Conservation (phyloP, 2,329 filamentous ascomycete species). For the Microsporum ferrugineum region DNA sequence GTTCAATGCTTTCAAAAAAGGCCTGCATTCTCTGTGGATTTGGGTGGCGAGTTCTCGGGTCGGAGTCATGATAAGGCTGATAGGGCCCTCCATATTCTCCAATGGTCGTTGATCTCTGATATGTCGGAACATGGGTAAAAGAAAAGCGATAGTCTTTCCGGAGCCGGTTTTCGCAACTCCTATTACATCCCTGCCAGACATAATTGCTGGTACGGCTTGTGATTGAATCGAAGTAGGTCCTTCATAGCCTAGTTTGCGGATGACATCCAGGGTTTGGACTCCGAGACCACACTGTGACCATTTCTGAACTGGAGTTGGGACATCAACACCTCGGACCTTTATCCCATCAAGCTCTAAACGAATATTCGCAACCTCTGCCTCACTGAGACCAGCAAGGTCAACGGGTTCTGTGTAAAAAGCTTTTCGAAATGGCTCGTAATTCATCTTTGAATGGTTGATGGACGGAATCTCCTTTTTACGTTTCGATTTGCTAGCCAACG, state of each 20-base stretch:
- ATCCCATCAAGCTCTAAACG: constrained; percentile 87
- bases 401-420: constrained; percentile 88
- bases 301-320: constrained; percentile 87
- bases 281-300: constrained; percentile 93
- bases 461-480: constrained; percentile 95
- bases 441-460: constrained; percentile 75
- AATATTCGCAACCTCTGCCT: constrained; percentile 70
- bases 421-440: constrained; percentile 78
- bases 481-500: constrained; percentile 52
- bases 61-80: constrained; percentile 82
- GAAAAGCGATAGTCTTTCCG: constrained; percentile 90
- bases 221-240: constrained; percentile 88
- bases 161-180: constrained; percentile 96
- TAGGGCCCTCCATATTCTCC: constrained; percentile 72
- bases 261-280: constrained; percentile 73
- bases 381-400: constrained; percentile 70
- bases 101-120: constrained; percentile 85
- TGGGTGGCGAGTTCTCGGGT: constrained; percentile 89
- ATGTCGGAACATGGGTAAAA: constrained; percentile 94
- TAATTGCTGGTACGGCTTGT: constrained; percentile 86
- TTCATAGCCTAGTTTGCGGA: constrained; percentile 70
- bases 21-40: constrained; percentile 88
- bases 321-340: constrained; percentile 77
- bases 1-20: constrained; percentile 76
- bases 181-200: constrained; percentile 91